A percentile compares a stretch with the other conserved stretches of the same genome.
Conservation (phyloP, 2,329 filamentous ascomycete species). For the Arthrobotrys conoides region DNA sequence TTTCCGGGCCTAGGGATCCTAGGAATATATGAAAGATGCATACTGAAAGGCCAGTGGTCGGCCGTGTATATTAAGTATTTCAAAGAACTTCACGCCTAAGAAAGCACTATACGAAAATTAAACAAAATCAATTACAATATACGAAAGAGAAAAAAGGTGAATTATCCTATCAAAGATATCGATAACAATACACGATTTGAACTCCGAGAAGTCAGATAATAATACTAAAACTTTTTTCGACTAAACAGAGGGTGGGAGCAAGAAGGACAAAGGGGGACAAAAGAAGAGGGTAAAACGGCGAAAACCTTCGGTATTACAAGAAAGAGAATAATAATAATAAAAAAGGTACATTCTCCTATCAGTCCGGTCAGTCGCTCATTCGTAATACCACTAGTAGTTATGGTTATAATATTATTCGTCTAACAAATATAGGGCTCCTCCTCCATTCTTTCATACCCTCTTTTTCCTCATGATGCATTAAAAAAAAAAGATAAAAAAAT, state of each 20-base stretch:
- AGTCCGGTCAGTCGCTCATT: conserved; percentile 3
- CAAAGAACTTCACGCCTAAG: neutral
- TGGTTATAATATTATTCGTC: conserved; percentile 48
- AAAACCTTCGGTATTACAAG: conserved; percentile 15
- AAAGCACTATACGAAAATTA: neutral
- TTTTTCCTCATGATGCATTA: conserved; percentile 28
- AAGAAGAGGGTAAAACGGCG: neutral
- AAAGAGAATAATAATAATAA: neutral
- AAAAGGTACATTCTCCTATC: conserved; percentile 14
- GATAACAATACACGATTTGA: conserved; percentile 18
- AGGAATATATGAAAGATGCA: too few relatives aligned
- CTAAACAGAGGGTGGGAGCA: neutral
- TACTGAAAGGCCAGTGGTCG: too few relatives aligned
- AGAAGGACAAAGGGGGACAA: neutral
- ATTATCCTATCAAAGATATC: conserved; percentile 20
- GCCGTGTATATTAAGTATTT: too few relatives aligned
- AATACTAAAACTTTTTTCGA: conserved; percentile 19
- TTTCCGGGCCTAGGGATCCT: too few relatives aligned
- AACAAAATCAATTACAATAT: neutral
- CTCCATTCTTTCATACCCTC: conserved; percentile 8
- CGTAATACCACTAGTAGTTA: conserved; percentile 16
- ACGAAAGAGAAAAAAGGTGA: neutral
- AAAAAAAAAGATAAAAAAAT: conserved; percentile 42
- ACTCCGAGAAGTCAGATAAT: conserved; percentile 26
- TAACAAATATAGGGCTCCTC: conserved; percentile 20